Base-by-base conservation (phyloP, 257 asterid genomes). In the Ligustrum vulgare region DNA sequence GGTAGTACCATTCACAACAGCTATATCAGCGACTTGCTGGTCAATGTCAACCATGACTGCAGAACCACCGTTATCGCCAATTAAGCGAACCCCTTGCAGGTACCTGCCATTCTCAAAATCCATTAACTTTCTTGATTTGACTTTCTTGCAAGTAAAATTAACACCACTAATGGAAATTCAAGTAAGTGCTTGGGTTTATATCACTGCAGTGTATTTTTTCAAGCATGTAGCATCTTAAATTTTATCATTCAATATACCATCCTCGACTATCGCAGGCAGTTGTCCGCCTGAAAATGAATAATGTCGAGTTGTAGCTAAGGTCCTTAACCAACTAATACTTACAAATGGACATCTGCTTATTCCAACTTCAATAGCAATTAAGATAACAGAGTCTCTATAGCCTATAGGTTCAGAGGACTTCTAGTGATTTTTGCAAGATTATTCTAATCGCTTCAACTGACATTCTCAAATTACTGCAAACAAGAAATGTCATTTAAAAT, bases 31-130 rank as follows among this genome's bases (percentile, higher is more conserved):
- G 70, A 73, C 85, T 70, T 87, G 78, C 43, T 80, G 83, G 34
- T 86, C 75, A 15, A 51, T 64, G 35, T 80, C 77, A 0, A 69
- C 71, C 8, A 72, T n/a, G 47, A 78, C 67, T 58, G 80, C 77
- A 69, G 89, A 75, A 73, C 69, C 74, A 18, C 36, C 18, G 22
- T 69, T 69, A 39, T 65, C 72, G 65, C 88, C 92, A 70, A 92
- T 80, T 62, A 92, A 31, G 54, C 90, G 96, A 66, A 86, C 94
- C 72, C 98, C 98, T 89, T 86, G 86, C 76, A 92, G 84, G 82
- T 90, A 91, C 90, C 98, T 94, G 74, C 34, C 71, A 62, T 67
- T 72, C 51, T 33, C 74, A 80, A 10, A 68, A 32, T 75, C 78
- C 68, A 70, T 75, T 76, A n/a, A 56, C 80, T 36, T 79, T 25